These are phyloP conservation scores for Magnaporthiopsis rhizophila DNA, from an alignment of 2,329 filamentous ascomycete species.

Conservation along the genomic window DNA sequence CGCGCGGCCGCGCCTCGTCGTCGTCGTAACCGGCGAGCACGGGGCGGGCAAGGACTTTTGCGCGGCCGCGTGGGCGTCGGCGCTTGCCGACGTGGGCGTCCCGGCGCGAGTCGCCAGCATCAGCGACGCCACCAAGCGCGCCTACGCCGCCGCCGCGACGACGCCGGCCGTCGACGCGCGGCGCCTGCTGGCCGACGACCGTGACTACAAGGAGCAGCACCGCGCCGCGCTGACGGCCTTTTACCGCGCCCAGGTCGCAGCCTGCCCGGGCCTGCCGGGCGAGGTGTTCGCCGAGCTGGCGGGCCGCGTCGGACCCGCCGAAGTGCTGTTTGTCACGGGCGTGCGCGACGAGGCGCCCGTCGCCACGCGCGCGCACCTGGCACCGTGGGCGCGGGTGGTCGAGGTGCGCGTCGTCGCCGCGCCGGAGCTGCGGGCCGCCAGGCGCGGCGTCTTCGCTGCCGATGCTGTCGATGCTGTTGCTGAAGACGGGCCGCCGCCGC, in stretches of 20 bases:
- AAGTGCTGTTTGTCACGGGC: conserved; percentile 51
- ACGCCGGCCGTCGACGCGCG: conserved; percentile 32
- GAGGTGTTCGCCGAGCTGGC: conserved; percentile 44
- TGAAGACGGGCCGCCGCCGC: conserved; percentile 6
- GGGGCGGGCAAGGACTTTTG: conserved; percentile 54
- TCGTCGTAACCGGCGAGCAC: conserved; percentile 49
- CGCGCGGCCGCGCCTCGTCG: conserved; percentile 34
- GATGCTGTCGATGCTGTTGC: neutral
- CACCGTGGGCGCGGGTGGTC: conserved; percentile 42
- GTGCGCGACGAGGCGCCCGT: conserved; percentile 55
- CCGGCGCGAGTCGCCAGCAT: conserved; percentile 40
- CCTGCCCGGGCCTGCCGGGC: conserved; percentile 36
- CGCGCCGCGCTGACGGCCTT: conserved; percentile 42
- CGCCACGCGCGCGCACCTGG: conserved; percentile 42
- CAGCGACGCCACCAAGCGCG: conserved; percentile 47
- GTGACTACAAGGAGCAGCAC: conserved; percentile 54
- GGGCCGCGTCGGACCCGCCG: no score
- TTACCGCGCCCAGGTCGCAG: conserved; percentile 34
- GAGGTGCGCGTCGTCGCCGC: conserved; percentile 42
- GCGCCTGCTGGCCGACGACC: conserved; percentile 40
- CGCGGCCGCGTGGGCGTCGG: conserved; percentile 40
- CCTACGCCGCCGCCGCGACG: conserved; percentile 39
- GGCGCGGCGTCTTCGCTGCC: neutral
- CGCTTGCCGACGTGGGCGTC: conserved; percentile 27
- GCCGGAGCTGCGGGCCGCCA: conserved; percentile 21